Conservation (phyloP, 225 moss, liverwort and hornwort species). For the Pseudisothecium myosuroides region DNA sequence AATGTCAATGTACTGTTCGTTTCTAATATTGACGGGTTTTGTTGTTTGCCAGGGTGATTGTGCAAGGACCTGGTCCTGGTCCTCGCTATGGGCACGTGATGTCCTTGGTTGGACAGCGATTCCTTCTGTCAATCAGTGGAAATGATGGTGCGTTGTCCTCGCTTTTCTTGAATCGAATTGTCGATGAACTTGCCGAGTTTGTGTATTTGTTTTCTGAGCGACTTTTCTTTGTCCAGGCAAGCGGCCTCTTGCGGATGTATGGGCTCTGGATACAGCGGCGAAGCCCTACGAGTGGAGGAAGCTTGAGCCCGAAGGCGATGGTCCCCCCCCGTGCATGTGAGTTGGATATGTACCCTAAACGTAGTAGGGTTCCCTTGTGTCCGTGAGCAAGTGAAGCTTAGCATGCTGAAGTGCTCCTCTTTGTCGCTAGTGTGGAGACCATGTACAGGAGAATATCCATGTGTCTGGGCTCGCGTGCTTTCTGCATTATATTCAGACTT, state of each 20-base stretch:
- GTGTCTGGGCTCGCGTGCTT: background rate
- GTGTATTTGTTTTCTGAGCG: background rate
- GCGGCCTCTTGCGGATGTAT: conserved; percentile 61
- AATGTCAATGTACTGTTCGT: background rate
- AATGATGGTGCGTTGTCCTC: conserved; percentile 35
- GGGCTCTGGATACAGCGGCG: conserved; percentile 66
- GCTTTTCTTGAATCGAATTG: background rate
- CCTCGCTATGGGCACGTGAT: conserved; percentile 73
- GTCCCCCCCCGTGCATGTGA: conserved; percentile 71
- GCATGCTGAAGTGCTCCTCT: background rate
- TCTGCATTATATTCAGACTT: background rate
- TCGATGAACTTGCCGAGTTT: background rate
- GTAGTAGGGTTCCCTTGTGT: background rate
- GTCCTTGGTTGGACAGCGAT: conserved; percentile 63
- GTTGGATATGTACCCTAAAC: background rate
- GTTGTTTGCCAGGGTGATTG: conserved; percentile 39
- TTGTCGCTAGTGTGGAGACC: background rate
- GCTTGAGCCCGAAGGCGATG: conserved; percentile 67
- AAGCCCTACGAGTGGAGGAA: conserved; percentile 69
- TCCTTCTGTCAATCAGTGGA: conserved; percentile 60
- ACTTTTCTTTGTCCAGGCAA: conserved; percentile 17
- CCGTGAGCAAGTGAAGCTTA: background rate
- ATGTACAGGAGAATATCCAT: background rate
- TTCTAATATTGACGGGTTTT: background rate
- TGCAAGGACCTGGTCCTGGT: conserved; percentile 59